Evolutionary conservation across 768 basidiomycete species (phyloP), one percentile per base, ranked within the genome.

Genomic region (Hygrocybe coccinea): DNA sequence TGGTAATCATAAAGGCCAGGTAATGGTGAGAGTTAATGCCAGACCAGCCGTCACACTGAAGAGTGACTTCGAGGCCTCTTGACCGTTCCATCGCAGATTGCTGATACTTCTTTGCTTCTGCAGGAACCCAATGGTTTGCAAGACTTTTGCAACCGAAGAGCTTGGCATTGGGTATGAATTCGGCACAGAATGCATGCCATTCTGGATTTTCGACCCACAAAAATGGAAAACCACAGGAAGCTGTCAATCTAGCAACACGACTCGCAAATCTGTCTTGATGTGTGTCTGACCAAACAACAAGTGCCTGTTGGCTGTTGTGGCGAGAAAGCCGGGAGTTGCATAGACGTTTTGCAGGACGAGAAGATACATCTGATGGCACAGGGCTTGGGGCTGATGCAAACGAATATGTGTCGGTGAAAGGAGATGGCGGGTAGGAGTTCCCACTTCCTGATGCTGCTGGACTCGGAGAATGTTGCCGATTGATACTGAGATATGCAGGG

Each of bases 141-240:
- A 73, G 54, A 11, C 62, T 57, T 29, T 64, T 61, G n/a, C n/a
- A n/a, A n/a, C n/a, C 61, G 52, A 0, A 61, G 67, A 0, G 65
- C 65, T 14, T 57, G 45, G 68, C 72, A 2, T 17, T 34, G 8
- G 72, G 71, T 15, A 74, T 44, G 52, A 74, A 73, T 2, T 63
- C 59, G 15, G 67, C 56, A 43, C 63, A 65, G 45, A 76, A 63
- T 2, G 41, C 24, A 48, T 71, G 53, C 52, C 63, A 71, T 29
- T 71, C 70, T 1, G 67, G 65, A 59, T 74, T 74, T n/a, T 71
- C 67, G 14, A 74, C 67, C 71, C 71, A 76, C 2, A 62, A 62
- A 0, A 76, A 62, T 11, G 73, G 61, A 15, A 75, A 61, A 0
- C 66, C 67, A 34, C 64, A 65, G 11, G 71, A 67, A 10, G 69